phyloP scores from a whole-genome alignment of 768 basidiomycete genomes.

The Trametes elegans region DNA sequence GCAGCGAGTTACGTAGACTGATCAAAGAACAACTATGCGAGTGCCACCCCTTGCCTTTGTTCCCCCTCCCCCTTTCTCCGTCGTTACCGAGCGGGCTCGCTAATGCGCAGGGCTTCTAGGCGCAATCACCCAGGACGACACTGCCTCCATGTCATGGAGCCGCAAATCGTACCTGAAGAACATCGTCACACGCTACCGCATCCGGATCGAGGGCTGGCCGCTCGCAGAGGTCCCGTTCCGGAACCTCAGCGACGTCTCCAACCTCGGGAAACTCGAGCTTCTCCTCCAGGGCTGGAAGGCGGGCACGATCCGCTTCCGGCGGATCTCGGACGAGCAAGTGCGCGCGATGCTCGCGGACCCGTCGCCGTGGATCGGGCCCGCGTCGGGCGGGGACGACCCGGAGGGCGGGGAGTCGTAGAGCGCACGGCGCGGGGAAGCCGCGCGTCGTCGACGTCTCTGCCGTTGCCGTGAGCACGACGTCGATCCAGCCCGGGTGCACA shows the following conservation, averaged over 20 bases:
- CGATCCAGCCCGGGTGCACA: background rate
- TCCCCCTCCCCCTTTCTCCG: background rate
- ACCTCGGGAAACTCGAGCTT: conserved; percentile 28
- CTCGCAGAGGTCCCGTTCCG: conserved; percentile 27
- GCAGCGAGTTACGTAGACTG: conserved; percentile 27
- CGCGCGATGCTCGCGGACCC: conserved; percentile 12
- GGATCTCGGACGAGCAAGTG: conserved; percentile 24
- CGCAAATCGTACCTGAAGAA: conserved; percentile 27
- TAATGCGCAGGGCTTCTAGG: conserved; percentile 16
- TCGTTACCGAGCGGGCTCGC: background rate
- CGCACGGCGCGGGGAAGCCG: background rate
- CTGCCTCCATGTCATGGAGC: conserved; percentile 28
- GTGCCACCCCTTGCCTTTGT: conserved; percentile 1
- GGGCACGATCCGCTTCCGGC: conserved; percentile 25
- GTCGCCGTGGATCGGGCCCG: conserved; percentile 13
- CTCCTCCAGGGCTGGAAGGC: conserved; percentile 28
- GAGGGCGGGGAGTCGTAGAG: background rate
- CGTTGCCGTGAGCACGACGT: background rate
- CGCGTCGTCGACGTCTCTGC: background rate
- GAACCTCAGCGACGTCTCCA: conserved; percentile 31
- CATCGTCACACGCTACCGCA: conserved; percentile 28
- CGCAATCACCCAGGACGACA: conserved; percentile 25
- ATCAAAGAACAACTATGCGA: conserved; percentile 29
- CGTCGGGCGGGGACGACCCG: background rate
- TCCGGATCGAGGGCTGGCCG: conserved; percentile 30